Percentiles rank a stretch among this genome's conserved stretches.
Evolutionary conservation across 495 filamentous ascomycete genomes (phyloP).

Genomic region (Staphylotrichum longicolle): DNA sequence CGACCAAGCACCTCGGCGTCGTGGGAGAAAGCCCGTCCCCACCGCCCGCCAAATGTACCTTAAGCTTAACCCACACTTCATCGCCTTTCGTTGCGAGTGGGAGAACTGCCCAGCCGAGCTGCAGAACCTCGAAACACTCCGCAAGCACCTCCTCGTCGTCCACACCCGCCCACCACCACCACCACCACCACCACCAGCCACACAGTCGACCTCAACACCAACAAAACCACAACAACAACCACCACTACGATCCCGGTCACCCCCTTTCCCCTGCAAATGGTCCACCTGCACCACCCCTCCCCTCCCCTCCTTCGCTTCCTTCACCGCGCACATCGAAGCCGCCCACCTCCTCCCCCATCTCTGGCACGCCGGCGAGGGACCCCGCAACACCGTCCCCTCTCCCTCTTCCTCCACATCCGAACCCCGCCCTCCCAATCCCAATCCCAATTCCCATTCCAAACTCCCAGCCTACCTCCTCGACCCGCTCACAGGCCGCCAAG

Average conservation of each 20-base stretch:
- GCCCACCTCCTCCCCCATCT: conserved; percentile 57
- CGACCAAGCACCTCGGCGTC: conserved; percentile 25
- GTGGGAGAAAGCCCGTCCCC: conserved; percentile 24
- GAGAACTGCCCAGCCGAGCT: conserved; percentile 61
- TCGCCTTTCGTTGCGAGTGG: conserved; percentile 40
- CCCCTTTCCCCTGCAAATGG: conserved; percentile 36
- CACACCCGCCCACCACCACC: conserved; percentile 36
- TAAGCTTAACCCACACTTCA: conserved; percentile 27
- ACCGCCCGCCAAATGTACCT: conserved; percentile 30
- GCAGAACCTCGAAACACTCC: conserved; percentile 70
- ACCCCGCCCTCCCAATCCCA: neutral
- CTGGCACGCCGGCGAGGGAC: conserved; percentile 67
- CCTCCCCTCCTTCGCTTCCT: conserved; percentile 40
- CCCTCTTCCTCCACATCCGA: neutral
- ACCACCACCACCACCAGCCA: neutral
- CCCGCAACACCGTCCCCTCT: conserved; percentile 32
- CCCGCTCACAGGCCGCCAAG: conserved; percentile 29
- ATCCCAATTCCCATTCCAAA: neutral
- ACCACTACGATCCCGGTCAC: neutral
- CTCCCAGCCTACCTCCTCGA: conserved; percentile 46
- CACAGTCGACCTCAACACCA: neutral
- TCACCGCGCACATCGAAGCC: conserved; percentile 60
- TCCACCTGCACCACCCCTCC: conserved; percentile 30
- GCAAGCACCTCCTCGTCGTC: conserved; percentile 61
- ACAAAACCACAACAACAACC: neutral